These are phyloP conservation scores for Talaromyces marneffei DNA, from an alignment of 2,329 filamentous ascomycete species.

Conservation along the genomic window DNA sequence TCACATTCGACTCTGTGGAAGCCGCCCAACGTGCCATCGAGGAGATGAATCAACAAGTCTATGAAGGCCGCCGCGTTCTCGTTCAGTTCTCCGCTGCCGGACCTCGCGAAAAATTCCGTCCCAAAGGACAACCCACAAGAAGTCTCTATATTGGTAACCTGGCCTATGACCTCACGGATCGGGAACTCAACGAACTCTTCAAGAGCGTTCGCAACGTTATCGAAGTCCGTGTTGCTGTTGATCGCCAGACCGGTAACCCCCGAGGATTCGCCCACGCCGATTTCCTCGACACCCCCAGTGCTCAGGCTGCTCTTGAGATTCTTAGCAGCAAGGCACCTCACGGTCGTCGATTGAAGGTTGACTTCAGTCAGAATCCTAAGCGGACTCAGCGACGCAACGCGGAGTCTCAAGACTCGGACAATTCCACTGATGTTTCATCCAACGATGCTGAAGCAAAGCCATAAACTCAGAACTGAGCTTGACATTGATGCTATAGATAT, in stretches of 20 bases:
- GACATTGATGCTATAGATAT: background rate
- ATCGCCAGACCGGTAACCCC: constrained; percentile 71
- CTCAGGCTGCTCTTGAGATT: constrained; percentile 53
- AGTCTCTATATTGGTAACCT: constrained; percentile 82
- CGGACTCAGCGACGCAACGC: background rate
- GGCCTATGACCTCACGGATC: constrained; percentile 77
- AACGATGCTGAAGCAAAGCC: background rate
- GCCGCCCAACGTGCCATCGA: constrained; percentile 53
- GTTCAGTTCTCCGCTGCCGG: constrained; percentile 52
- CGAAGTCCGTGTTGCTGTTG: constrained; percentile 76
- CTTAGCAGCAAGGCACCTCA: constrained; percentile 57
- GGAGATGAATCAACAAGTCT: constrained; percentile 53
- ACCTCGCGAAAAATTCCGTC: constrained; percentile 21
- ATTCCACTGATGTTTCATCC: background rate
- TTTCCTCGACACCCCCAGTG: constrained; percentile 63
- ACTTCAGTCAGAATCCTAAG: constrained; percentile 40
- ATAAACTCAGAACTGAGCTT: background rate
- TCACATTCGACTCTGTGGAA: constrained; percentile 52
- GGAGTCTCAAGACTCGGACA: background rate
- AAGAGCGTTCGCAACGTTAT: constrained; percentile 61
- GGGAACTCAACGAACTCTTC: constrained; percentile 75
- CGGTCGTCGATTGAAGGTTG: constrained; percentile 59
- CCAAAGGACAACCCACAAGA: constrained; percentile 45
- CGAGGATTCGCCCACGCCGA: constrained; percentile 81
- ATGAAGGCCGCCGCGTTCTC: constrained; percentile 59